phyloP scores from a whole-genome alignment of 1,284 basidiomycete genomes.

The Schizophyllum commune region DNA sequence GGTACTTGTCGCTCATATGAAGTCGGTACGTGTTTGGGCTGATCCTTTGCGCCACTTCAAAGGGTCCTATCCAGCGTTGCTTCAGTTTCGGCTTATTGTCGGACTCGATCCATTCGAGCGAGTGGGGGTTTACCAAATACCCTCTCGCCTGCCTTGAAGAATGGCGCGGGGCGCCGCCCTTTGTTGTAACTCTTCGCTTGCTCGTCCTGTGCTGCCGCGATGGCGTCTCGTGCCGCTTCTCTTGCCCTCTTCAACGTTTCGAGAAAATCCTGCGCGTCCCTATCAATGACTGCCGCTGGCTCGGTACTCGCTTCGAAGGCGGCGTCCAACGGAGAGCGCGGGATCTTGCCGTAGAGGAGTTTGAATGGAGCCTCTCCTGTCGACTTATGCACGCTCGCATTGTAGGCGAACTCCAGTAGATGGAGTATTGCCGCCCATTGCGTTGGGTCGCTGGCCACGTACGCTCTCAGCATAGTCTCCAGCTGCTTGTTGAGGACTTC shows the following conservation, averaged over 20 bases:
- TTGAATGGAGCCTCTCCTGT: constrained; percentile 8
- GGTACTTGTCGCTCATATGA: constrained; percentile 17
- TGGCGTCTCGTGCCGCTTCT: constrained; percentile 1
- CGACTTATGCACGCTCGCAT: constrained; percentile 16
- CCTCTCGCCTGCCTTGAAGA: constrained; percentile 16
- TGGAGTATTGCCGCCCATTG: constrained; percentile 15
- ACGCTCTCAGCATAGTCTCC: constrained; percentile 13
- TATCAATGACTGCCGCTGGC: too few species aligned
- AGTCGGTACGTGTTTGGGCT: constrained; percentile 20
- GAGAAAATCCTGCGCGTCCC: constrained; percentile 10
- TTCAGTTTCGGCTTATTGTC: constrained; percentile 24
- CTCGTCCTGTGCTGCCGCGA: constrained; percentile 8
- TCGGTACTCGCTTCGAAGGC: neutral
- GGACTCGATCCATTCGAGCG: constrained; percentile 16
- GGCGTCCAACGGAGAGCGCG: neutral
- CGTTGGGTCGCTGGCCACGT: constrained; percentile 5
- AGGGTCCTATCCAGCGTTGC: constrained; percentile 23
- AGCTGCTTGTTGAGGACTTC: constrained; percentile 12
- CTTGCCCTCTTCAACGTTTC: neutral
- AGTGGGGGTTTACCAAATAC: constrained; percentile 26
- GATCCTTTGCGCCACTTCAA: constrained; percentile 21
- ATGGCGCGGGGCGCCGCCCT: constrained; percentile 1
- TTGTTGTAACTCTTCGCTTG: constrained; percentile 16
- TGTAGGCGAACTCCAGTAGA: constrained; percentile 16
- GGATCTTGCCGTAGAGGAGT: constrained; percentile 1